Percentiles rank a stretch among this genome's conserved stretches.
Evolutionary conservation across 1,284 basidiomycete species (phyloP).

Genomic region (Wallemia ichthyophaga): DNA sequence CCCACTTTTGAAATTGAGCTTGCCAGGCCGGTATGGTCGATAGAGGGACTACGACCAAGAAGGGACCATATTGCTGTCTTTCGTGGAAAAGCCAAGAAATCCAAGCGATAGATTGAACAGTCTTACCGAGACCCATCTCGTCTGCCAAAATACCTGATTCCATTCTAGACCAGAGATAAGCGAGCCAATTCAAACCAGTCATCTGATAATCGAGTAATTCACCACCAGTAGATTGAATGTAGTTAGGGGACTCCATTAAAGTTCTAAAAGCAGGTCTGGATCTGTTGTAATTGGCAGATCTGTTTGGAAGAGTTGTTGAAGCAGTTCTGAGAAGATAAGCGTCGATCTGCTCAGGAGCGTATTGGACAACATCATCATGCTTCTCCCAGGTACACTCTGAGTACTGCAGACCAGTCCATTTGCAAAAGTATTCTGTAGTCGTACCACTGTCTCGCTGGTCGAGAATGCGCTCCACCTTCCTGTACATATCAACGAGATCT

Average conservation of each 20-base stretch:
- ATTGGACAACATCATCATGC: conserved; percentile 16
- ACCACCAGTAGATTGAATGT: conserved; percentile 23
- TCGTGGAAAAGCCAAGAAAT: conserved; percentile 90
- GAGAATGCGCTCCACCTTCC: conserved; percentile 73
- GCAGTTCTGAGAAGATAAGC: conserved; percentile 49
- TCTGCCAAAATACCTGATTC: conserved; percentile 95
- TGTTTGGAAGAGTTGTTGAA: conserved; percentile 55
- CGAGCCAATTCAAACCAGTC: conserved; percentile 76
- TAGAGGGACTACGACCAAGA: conserved; percentile 87
- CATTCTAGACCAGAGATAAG: conserved; percentile 76
- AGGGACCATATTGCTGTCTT: conserved; percentile 78
- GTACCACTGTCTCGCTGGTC: conserved; percentile 42
- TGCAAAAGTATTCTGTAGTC: conserved; percentile 72
- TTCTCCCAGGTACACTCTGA: conserved; percentile 90
- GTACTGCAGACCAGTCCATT: conserved; percentile 80
- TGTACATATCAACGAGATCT: conserved; percentile 43
- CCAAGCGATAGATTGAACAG: conserved; percentile 15
- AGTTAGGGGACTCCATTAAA: conserved; percentile 69
- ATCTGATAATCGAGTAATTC: not conserved
- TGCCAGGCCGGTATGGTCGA: conserved; percentile 98
- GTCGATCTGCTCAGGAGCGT: conserved; percentile 33
- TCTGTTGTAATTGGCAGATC: conserved; percentile 40
- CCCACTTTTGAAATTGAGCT: conserved; percentile 78
- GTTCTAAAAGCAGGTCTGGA: conserved; percentile 55
- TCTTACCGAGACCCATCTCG: conserved; percentile 98